A percentile compares a stretch with the other conserved stretches of the same genome.
phyloP scores from a whole-genome alignment of 352 stramenopile genomes.

The Globisporangium canariense region DNA sequence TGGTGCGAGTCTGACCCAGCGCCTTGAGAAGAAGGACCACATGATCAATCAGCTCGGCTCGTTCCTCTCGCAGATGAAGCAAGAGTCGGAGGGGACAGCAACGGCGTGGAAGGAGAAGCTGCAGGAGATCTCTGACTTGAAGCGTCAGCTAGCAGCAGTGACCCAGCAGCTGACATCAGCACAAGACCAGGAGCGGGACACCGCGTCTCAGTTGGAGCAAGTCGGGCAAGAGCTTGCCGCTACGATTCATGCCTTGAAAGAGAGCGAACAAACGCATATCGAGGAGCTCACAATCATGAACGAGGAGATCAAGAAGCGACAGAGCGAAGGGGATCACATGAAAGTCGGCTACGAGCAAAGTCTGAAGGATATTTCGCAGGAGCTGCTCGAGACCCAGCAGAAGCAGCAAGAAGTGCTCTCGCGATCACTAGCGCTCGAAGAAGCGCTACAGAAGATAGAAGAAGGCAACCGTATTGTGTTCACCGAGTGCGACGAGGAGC shows the following conservation, averaged over 20 bases:
- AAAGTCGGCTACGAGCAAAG: constrained; percentile 36
- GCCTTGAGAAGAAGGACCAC: constrained; percentile 58
- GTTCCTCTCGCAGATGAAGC: constrained; percentile 71
- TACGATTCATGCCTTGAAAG: constrained; percentile 27
- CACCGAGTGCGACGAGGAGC: constrained; percentile 20
- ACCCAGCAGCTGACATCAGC: constrained; percentile 33
- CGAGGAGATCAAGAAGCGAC: constrained; percentile 44
- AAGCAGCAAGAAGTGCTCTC: constrained; percentile 22
- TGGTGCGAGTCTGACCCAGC: constrained; percentile 21
- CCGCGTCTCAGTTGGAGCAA: constrained; percentile 30
- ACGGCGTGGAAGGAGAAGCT: constrained; percentile 63
- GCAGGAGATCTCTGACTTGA: constrained; percentile 47
- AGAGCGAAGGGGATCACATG: constrained; percentile 31
- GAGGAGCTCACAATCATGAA: constrained; percentile 63
- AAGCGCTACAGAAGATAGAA: constrained; percentile 21
- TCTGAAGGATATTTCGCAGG: constrained; percentile 23
- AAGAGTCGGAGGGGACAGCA: constrained; percentile 58
- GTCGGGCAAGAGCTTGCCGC: constrained; percentile 35
- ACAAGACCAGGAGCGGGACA: constrained; percentile 33
- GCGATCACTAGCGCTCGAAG: constrained; percentile 17
- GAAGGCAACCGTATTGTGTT: constrained; percentile 17
- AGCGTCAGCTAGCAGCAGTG: constrained; percentile 29
- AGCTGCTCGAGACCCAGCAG: constrained; percentile 30
- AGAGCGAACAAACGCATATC: constrained; percentile 33
- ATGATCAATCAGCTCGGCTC: constrained; percentile 66